These are phyloP conservation scores for Rutidosis leptorrhynchoides DNA, from an alignment of 129 eudicot species.

Conservation along the genomic window DNA sequence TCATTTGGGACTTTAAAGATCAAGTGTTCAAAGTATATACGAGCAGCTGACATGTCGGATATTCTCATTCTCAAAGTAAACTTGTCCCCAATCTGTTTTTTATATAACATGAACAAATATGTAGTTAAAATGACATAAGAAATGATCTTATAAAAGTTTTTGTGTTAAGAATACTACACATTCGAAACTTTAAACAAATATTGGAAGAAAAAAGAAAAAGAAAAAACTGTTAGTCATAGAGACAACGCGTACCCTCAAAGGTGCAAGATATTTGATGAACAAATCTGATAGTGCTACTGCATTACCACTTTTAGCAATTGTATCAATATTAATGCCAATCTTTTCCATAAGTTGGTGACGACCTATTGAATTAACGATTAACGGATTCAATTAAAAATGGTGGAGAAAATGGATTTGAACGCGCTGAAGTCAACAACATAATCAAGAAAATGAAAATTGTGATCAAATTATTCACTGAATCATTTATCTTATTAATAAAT, in stretches of 20 bases:
- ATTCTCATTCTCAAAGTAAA: conserved; percentile 64
- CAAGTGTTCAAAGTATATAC: conserved; percentile 70
- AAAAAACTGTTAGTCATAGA: too few relatives aligned
- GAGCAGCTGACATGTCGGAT: conserved; percentile 76
- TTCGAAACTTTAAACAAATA: not conserved
- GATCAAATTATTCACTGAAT: not conserved
- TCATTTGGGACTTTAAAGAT: conserved; percentile 66
- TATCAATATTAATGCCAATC: conserved; percentile 69
- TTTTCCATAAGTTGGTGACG: conserved; percentile 69
- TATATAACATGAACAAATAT: not conserved
- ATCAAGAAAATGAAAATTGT: not conserved
- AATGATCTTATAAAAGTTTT: not conserved
- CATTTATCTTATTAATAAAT: not conserved
- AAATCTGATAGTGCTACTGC: conserved; percentile 78
- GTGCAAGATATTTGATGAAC: conserved; percentile 78
- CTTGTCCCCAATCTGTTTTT: conserved; percentile 69
- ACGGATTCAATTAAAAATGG: not conserved
- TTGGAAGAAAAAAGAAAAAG: not conserved
- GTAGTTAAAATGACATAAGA: not conserved
- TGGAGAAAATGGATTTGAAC: not conserved
- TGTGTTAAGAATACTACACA: not conserved
- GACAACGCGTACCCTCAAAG: conserved; percentile 84
- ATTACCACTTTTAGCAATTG: conserved; percentile 67
- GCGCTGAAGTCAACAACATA: not conserved
- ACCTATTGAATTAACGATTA: conserved; percentile 34